Evolutionary conservation across 225 moss, liverwort and hornwort species (phyloP), one percentile per base, ranked within the genome.

Genomic region (Neckera pumila): DNA sequence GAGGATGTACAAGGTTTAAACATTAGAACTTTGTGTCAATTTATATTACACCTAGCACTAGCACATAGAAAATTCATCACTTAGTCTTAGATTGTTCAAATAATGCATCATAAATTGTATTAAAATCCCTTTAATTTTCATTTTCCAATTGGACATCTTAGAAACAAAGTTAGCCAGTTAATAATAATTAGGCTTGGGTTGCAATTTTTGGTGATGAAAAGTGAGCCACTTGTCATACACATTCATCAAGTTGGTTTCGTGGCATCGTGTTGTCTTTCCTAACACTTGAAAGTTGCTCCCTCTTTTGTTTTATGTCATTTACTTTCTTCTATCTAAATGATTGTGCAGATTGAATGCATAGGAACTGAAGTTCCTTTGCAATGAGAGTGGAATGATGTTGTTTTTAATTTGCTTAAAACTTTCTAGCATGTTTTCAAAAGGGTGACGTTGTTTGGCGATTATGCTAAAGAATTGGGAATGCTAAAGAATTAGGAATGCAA

Each of bases 341-440:
- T 5, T 73, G 0, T 30, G 2, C 0, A 17, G 0, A 72, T 43
- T 16, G 10, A 28, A 3, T 72, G 17, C 6, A 72, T 28, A 3
- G 5, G 3, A 43, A 27, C 43, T 43, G 27, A 43, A 0, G 1
- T 71, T 71, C 9, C 1, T 0, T 43, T 0, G 0, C 9, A 42
- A 71, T 42, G 26, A 71, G 27, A 15, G 8, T 42, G 25, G 14
- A 70, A 42, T 40, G 26, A 42, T 8, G 15, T 42, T 25, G 3
- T 10, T 16, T 43, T 16, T 9, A 42, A 71, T 71, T 72, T 43
- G 27, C 6, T 72, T 43, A 9, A 42, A 40, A 4, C 6, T 23
- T 38, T 69, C 33, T 38, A 38, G 4, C 0, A 38, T 23, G 2
- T 13, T 25, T 28, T 1, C 6, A 10, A 6, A 6, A 73, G 28